Conservation (phyloP, 371 early-diverging fungal genomes). For the Aphelidium insulamus region DNA sequence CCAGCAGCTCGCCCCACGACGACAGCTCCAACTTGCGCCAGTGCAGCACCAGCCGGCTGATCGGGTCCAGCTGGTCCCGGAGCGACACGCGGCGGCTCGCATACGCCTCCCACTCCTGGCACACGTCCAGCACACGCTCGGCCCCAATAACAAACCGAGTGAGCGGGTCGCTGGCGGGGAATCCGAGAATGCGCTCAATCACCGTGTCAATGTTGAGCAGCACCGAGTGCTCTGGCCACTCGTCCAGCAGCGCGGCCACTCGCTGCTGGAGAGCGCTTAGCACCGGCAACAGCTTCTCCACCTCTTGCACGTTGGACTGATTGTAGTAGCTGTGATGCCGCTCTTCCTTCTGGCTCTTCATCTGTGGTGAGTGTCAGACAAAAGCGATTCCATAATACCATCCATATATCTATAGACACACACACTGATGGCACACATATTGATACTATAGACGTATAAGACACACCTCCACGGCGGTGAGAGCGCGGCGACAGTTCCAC, state of each 20-base stretch:
- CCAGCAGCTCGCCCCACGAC: slow-evolving; percentile 70
- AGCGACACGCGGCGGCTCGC: slow-evolving; percentile 65
- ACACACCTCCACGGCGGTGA: neutral
- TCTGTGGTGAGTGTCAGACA: neutral
- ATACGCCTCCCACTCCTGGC: slow-evolving; percentile 85
- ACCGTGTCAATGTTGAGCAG: slow-evolving; percentile 45
- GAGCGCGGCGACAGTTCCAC: neutral
- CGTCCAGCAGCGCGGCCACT: slow-evolving; percentile 30
- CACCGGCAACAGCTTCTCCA: slow-evolving; percentile 33
- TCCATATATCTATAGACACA: too few species aligned
- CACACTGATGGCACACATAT: neutral
- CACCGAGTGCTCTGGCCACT: slow-evolving; percentile 83
- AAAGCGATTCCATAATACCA: neutral
- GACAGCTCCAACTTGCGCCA: slow-evolving; percentile 84
- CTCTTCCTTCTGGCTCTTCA: neutral
- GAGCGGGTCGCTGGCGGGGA: slow-evolving; percentile 60
- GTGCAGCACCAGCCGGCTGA: slow-evolving; percentile 45
- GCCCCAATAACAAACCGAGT: slow-evolving; percentile 74
- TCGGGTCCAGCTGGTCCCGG: slow-evolving; percentile 37
- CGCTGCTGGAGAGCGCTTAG: slow-evolving; percentile 36
- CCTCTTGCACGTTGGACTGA: slow-evolving; percentile 50
- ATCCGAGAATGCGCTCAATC: slow-evolving; percentile 38
- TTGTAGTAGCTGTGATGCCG: slow-evolving; percentile 55
- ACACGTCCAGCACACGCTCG: slow-evolving; percentile 61
- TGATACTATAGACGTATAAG: neutral